These are phyloP conservation scores for Trichoderma sp. DNA, from an alignment of 2,329 filamentous ascomycete species.

Conservation along the genomic window DNA sequence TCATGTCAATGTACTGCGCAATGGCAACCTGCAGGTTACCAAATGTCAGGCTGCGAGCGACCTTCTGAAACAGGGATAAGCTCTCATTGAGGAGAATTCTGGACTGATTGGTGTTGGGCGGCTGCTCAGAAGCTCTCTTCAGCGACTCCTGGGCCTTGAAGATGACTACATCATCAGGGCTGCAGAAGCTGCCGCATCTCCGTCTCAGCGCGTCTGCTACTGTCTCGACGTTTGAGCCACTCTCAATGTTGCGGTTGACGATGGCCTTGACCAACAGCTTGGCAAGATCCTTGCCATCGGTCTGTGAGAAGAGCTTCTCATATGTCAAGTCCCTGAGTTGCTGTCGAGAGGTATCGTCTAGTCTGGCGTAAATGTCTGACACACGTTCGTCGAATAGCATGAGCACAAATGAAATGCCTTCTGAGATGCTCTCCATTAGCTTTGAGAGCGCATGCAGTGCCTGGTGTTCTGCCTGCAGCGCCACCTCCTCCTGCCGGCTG, in stretches of 20 bases:
- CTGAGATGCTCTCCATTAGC: slow-evolving; percentile 86
- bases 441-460: slow-evolving; percentile 84
- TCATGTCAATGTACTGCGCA: slow-evolving; percentile 75
- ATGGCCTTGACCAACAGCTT: slow-evolving; percentile 97
- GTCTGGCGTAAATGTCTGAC: slow-evolving; percentile 78
- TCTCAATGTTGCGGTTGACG: slow-evolving; percentile 96
- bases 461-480: slow-evolving; percentile 91
- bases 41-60: slow-evolving; percentile 79
- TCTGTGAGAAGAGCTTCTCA: slow-evolving; percentile 81
- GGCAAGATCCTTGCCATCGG: slow-evolving; percentile 81
- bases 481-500: slow-evolving; percentile 87
- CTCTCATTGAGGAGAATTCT: slow-evolving; percentile 86
- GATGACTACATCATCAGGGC: slow-evolving; percentile 93
- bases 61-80: slow-evolving; percentile 82
- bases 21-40: slow-evolving; percentile 80
- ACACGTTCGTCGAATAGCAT: slow-evolving; percentile 94
- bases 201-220: slow-evolving; percentile 92
- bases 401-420: slow-evolving; percentile 93
- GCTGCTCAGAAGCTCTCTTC: slow-evolving; percentile 82
- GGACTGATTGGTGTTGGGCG: slow-evolving; percentile 73
- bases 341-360: slow-evolving; percentile 71
- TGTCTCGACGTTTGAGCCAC: slow-evolving; percentile 95
- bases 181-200: slow-evolving; percentile 96
- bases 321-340: slow-evolving; percentile 80
- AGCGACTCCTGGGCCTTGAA: slow-evolving; percentile 98